Evolutionary conservation across 2,329 filamentous ascomycete species (phyloP).

Genomic region (Paradendryphiella salina): DNA sequence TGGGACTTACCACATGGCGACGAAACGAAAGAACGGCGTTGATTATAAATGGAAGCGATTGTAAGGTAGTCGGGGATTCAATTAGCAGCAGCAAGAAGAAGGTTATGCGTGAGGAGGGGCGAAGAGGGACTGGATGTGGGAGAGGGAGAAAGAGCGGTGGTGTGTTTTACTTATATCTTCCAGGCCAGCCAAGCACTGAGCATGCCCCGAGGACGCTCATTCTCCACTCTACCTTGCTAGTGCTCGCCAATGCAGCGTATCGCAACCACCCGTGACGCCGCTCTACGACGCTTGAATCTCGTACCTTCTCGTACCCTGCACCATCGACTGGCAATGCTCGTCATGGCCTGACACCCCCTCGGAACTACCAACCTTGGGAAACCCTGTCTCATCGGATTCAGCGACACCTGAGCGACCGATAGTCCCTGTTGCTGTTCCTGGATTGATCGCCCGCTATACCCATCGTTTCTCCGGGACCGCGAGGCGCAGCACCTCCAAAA

Average conservation of each 20-base stretch:
- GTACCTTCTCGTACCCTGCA: constrained; percentile 19
- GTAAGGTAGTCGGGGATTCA: constrained; percentile 21
- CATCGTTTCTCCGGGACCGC: constrained; percentile 27
- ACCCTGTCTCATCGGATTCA: constrained; percentile 20
- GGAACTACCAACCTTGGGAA: too few relatives aligned
- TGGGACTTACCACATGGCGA: constrained; percentile 47
- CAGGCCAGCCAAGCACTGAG: constrained; percentile 34
- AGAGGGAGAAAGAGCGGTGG: constrained; percentile 42
- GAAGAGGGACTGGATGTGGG: constrained; percentile 23
- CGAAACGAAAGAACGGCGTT: constrained; percentile 30
- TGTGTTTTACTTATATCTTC: constrained; percentile 44
- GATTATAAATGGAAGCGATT: constrained; percentile 36
- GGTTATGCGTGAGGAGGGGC: constrained; percentile 17
- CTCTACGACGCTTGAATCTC: constrained; percentile 29
- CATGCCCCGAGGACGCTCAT: constrained; percentile 31
- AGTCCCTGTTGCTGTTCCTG: constrained; percentile 31
- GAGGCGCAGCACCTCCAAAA: constrained; percentile 43
- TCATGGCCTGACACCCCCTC: constrained; percentile 20
- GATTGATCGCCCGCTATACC: constrained; percentile 40
- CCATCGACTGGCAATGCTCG: constrained; percentile 32
- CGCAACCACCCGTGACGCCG: constrained; percentile 33
- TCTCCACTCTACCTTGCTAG: constrained; percentile 37
- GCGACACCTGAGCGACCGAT: constrained; percentile 24
- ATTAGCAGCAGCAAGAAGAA: constrained; percentile 21
- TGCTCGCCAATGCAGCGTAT: constrained; percentile 26